Percentiles rank a stretch among this genome's conserved stretches.
phyloP scores from a whole-genome alignment of 768 basidiomycete species.

The Multifurca ochricompacta region DNA sequence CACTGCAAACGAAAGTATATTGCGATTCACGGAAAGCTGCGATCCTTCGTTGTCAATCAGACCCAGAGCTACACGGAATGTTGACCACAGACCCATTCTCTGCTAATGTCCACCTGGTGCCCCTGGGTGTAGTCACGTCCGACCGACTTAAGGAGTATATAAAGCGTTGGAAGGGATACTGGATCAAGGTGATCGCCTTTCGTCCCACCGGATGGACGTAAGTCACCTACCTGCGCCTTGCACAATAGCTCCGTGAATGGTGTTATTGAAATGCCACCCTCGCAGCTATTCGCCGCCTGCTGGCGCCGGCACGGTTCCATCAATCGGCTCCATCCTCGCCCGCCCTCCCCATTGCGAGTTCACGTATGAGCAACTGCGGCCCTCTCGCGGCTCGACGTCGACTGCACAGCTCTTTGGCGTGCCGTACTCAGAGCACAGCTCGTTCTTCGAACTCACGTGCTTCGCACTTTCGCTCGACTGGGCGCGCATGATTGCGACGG shows the following conservation, averaged over 20 bases:
- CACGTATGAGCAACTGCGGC: constrained; percentile 58
- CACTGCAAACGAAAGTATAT: constrained; percentile 75
- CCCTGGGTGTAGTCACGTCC: constrained; percentile 62
- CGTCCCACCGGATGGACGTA: constrained; percentile 97
- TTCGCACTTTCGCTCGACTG: constrained; percentile 86
- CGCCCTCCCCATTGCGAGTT: constrained; percentile 60
- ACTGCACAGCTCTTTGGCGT: constrained; percentile 71
- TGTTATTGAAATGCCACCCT: background rate
- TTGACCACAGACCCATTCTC: constrained; percentile 69
- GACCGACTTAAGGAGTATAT: constrained; percentile 76
- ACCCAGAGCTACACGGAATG: constrained; percentile 71
- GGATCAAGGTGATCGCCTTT: constrained; percentile 69
- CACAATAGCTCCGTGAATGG: background rate
- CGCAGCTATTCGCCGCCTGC: constrained; percentile 58
- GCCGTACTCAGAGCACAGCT: constrained; percentile 93
- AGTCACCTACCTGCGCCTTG: constrained; percentile 28
- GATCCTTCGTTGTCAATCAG: constrained; percentile 77
- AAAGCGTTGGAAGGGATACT: constrained; percentile 63
- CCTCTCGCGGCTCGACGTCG: constrained; percentile 63
- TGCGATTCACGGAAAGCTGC: constrained; percentile 80
- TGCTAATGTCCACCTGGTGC: constrained; percentile 80
- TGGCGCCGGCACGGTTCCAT: constrained; percentile 53
- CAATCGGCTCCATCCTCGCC: constrained; percentile 62
- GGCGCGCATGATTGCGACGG: constrained; percentile 90
- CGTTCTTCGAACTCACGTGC: constrained; percentile 91